Evolutionary conservation across 1,284 basidiomycete species (phyloP), one percentile per base, ranked within the genome.

Genomic region (Ustilago shanxiensis): DNA sequence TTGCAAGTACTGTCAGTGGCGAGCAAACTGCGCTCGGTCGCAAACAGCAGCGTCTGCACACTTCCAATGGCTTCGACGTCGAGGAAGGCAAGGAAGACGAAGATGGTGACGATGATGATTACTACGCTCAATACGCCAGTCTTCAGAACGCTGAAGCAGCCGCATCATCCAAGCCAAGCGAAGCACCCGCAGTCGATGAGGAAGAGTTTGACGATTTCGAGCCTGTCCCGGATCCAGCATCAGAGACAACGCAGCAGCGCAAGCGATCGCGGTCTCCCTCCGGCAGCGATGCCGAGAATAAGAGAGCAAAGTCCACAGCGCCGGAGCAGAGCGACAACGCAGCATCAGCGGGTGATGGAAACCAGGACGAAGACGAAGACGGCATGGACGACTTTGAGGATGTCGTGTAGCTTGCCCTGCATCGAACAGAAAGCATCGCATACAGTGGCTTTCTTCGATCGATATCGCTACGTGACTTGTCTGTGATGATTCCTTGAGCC

Each of bases 1-100:
- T 95, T 72, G 92, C 93, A 86, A 95, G 94, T 85, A 99, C 96
- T 3, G 93, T 99, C 76, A 93, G 94, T 14, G 95, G 95, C 20
- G 92, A 95, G 79, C 88, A 93, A 72, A 98, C 95, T 0, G 92
- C 93, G 20, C 88, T 96, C 29, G 95, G 95, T 20, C 72, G 78
- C 45, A 79, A 67, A 58, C 70, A 79, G 58, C 60, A 76, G 22
- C 69, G 68, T 14, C 29, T 75, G 35, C 69, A 74, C 11, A 68
- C 68, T 9, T 65, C 65, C 11, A 72, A 52, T 24, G 72, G 66
- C 22, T 50, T 54, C 33, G 63, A 77, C 24, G 60, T 68, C 11
- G 68, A 73, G n/a, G 66, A 66, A 31, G 70, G 71, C 47, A 75
- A 71, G 49, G 61, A 72, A 16, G 62, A 66, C 31, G 64, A 72